Base-by-base conservation (phyloP, 2,329 filamentous ascomycete genomes). In the Conoideocrella luteorostrata region DNA sequence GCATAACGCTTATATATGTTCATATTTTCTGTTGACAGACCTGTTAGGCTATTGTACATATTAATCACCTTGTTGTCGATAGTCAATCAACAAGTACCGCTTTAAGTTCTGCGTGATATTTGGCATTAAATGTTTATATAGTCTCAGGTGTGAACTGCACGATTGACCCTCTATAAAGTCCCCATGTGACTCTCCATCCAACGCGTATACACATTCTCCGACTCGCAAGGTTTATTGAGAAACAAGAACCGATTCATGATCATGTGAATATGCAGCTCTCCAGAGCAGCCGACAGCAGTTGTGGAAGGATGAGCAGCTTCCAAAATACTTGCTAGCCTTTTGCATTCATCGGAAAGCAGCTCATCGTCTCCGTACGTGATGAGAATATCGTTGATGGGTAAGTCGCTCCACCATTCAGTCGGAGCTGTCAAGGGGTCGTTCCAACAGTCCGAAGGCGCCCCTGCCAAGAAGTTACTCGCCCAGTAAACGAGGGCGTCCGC, bases 401-500 rank as follows among this genome's bases (percentile, higher is more conserved):
- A 13, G 17, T 22, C 39, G 13, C 17, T 13, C 44, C 44, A 46
- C 44, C 44, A 46, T 2, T 43, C 44, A 7, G 11, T 18, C 17
- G 44, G 44, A 17, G 44, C 44, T 10, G 40, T 43, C 29, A 46
- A 21, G n/a, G 44, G 44, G 24, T 46, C 44, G 13, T 40, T 46
- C 44, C 44, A 46, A 4, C 24, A 24, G 22, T 46, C 44, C 6
- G 39, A 18, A 7, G 40, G 34, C 13, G 44, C 40, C 12, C 29
- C 34, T 4, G 15, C 39, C 15, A 46, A 30, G 13, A 39, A 46
- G 12, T 17, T 13, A 26, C 11, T 22, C 6, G 44, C 40, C 39
- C 44, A 46, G 26, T 10, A n/a, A 2, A 11, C 40, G 18, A 46
- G 40, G 4, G 39, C 20, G 2, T 18, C 11, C 9, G 21, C 12